Percentiles rank a stretch among this genome's conserved stretches.
These are phyloP conservation scores for Syzygium aqueum DNA, from an alignment of 345 rosid genomes.

Conservation along the genomic window DNA sequence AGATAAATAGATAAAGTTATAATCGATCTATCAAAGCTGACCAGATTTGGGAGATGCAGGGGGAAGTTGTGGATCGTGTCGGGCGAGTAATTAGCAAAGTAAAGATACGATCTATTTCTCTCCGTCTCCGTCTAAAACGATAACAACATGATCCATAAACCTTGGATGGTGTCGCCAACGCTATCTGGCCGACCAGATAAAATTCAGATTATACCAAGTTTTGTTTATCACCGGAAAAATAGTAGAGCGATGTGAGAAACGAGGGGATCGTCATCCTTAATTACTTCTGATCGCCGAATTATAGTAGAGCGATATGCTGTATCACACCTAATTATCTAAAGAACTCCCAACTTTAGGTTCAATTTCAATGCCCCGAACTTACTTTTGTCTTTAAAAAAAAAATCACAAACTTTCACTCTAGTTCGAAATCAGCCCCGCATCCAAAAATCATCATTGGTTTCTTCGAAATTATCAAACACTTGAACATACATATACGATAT, in stretches of 20 bases:
- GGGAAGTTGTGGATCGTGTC: background rate
- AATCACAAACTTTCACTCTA: background rate
- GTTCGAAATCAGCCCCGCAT: accelerated
- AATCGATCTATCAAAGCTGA: background rate
- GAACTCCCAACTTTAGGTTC: background rate
- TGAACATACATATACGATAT: too few species aligned
- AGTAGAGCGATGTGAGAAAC: background rate
- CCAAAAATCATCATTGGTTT: background rate
- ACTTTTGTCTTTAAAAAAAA: background rate
- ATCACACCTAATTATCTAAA: background rate
- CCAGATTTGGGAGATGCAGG: background rate
- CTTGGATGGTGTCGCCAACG: background rate
- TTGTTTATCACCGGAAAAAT: background rate
- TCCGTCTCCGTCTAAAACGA: background rate
- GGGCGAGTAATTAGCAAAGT: background rate
- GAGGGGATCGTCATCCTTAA: background rate
- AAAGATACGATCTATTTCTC: background rate
- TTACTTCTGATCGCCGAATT: background rate
- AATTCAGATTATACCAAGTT: background rate
- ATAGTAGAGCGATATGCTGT: background rate
- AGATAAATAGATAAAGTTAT: background rate
- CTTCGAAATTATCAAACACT: background rate
- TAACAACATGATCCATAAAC: background rate
- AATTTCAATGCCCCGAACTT: background rate
- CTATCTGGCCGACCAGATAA: background rate